Base-by-base conservation (phyloP, 164 flowering plant genomes). In the Macadamia integrifolia region DNA sequence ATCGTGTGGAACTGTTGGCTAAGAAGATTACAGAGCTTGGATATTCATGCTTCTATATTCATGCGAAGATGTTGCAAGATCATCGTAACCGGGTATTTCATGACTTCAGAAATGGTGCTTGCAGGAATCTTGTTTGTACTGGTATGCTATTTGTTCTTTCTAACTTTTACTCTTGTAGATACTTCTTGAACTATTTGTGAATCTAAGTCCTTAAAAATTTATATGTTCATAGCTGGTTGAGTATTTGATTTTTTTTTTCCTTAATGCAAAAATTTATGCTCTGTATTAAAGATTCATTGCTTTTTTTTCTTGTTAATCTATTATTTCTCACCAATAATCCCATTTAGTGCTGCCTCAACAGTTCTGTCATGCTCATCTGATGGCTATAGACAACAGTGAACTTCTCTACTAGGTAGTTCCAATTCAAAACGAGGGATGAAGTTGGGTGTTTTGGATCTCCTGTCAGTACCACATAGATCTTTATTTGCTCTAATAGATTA, bases 21-120 rank as follows among this genome's bases (percentile, higher is more conserved):
- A 95, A 91, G 85, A 92, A 95, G 81, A 95, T 95, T 67, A 95
- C 99, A 2, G 99, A 95, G 75, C 94, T 95, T 64, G 99, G 99
- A 28, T 95, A 92, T 78, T 94, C 99, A 55, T 94, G 98, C 77
- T 94, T 94, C 76, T 94, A 94, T 50, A 94, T 94, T 67, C 99
- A 95, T 83, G 99, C 99, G 7, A 92, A 91, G 81, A 95, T 95
- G 99, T 79, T 95, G 73, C 99, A 95, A 84, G 94, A 87, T 71
- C 99, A 95, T 74, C 93, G 99, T 7, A 95, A 95, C 72, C 83
- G 99, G 71, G 99, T 95, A 6, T 95, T 95, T 76, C 99, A 95
- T 79, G 98, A 95, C 77, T 95, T 95, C 75, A 97, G 98, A 15
- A 92, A 92, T 79, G 99, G 99, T 76, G 99, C 99, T 56, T 95